Evolutionary conservation across 1,139 yeast species (phyloP).

Genomic region (Diutina neorugosa): DNA sequence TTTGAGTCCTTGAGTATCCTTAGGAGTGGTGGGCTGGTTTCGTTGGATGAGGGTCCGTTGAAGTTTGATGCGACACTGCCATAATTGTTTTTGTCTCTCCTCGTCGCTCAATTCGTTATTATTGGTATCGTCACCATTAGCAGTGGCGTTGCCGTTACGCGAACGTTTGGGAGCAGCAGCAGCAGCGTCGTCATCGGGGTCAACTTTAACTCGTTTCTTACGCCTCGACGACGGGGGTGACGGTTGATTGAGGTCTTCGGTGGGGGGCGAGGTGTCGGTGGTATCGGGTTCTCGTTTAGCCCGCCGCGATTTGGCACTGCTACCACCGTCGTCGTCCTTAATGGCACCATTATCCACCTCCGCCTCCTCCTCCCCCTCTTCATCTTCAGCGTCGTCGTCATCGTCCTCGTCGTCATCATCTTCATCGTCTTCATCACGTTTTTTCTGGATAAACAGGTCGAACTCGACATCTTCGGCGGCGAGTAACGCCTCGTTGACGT

Average conservation of each 20-base stretch:
- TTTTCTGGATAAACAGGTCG: conserved; percentile 24
- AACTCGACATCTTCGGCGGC: conserved; percentile 28
- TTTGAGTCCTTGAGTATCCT: conserved; percentile 19
- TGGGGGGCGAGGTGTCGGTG: background rate
- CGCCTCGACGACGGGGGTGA: background rate
- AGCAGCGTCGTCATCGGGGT: background rate
- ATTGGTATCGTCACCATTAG: background rate
- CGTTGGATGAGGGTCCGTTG: conserved; percentile 35
- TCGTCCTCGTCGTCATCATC: conserved; percentile 12
- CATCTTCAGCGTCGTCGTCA: conserved; percentile 19
- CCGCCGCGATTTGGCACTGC: background rate
- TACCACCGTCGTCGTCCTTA: background rate
- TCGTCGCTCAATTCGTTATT: conserved; percentile 9
- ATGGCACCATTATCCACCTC: conserved; percentile 2
- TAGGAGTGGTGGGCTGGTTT: conserved; percentile 28
- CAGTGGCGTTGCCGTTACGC: background rate
- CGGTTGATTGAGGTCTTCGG: background rate
- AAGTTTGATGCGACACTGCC: conserved; percentile 35
- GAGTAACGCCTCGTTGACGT: conserved; percentile 27
- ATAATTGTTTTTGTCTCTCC: conserved; percentile 33
- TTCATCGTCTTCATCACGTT: conserved; percentile 9
- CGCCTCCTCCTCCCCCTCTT: conserved; percentile 11
- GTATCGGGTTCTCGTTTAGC: background rate
- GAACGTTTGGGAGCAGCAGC: background rate
- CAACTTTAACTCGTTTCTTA: conserved; percentile 2